phyloP scores from a whole-genome alignment of 208 protist genomes.

The Acanthamoeba royreba region DNA sequence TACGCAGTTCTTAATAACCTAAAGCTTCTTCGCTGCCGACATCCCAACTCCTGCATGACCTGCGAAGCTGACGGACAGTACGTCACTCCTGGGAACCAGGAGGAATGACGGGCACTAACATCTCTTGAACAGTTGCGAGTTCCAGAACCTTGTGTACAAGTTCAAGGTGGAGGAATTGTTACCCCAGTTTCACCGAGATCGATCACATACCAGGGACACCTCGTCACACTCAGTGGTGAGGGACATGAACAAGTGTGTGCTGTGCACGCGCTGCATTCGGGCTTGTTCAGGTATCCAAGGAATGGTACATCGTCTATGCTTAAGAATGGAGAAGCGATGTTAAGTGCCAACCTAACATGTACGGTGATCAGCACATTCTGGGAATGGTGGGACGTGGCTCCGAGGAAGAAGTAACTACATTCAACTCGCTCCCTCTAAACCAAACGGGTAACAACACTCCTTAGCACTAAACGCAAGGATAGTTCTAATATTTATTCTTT shows the following conservation, averaged over 20 bases:
- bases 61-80: slow-evolving; percentile 15
- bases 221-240: neutral
- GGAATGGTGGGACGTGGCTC: neutral
- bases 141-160: slow-evolving; percentile 4
- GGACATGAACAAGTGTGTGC: slow-evolving; percentile 65
- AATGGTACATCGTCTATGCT: neutral
- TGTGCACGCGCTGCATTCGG: slow-evolving; percentile 55
- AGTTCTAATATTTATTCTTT: no score
- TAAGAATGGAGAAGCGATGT: no score
- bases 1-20: neutral
- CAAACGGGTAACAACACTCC: neutral
- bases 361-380: neutral
- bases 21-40: neutral
- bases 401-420: neutral
- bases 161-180: slow-evolving; percentile 14
- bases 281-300: slow-evolving; percentile 61
- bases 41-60: neutral
- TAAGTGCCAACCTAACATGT: neutral
- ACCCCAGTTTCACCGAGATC: neutral
- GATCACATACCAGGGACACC: neutral
- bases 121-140: neutral
- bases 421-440: neutral
- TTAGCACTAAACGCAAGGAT: neutral
- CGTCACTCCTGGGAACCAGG: neutral
- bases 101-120: neutral